A percentile compares a stretch with the other conserved stretches of the same genome.
phyloP scores from a whole-genome alignment of 106 monocot species.

The Dioscorea zingiberensis region DNA sequence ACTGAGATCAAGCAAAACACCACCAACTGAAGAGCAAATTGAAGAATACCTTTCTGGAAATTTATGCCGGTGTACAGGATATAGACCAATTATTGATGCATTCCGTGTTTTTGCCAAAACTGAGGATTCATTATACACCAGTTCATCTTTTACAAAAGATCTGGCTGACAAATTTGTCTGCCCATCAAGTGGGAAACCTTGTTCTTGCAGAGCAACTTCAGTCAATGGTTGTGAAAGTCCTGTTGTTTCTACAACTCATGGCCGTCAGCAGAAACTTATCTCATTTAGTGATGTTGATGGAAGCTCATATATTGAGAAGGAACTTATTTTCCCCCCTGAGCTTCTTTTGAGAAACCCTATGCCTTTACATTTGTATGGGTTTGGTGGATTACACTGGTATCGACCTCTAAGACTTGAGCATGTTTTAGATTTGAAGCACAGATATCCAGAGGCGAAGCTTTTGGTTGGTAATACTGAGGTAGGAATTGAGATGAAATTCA shows the following conservation, averaged over 20 bases:
- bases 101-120: constrained; percentile 93
- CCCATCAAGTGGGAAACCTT: constrained; percentile 86
- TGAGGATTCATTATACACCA: constrained; percentile 64
- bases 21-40: constrained; percentile 80
- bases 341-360: constrained; percentile 51
- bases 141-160: constrained; percentile 12
- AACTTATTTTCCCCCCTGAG: constrained; percentile 97
- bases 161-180: constrained; percentile 42
- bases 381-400: constrained; percentile 78
- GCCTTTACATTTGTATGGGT: constrained; percentile 65
- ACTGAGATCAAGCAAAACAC: constrained; percentile 65
- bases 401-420: constrained; percentile 65
- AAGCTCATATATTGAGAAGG: constrained; percentile 60
- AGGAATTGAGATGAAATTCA: constrained; percentile 88
- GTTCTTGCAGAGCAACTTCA: constrained; percentile 55
- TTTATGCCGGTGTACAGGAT: constrained; percentile 98
- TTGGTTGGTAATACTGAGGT: constrained; percentile 93
- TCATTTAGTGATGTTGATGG: constrained; percentile 73
- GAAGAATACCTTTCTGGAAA: constrained; percentile 94
- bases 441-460: constrained; percentile 73
- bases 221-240: constrained; percentile 16
- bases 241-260: not conserved
- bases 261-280: constrained; percentile 17
- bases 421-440: constrained; percentile 62
- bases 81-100: constrained; percentile 90